Evolutionary conservation across 2,329 filamentous ascomycete genomes (phyloP), one percentile per base, ranked within the genome.

Genomic region (Lithohypha guttulata): DNA sequence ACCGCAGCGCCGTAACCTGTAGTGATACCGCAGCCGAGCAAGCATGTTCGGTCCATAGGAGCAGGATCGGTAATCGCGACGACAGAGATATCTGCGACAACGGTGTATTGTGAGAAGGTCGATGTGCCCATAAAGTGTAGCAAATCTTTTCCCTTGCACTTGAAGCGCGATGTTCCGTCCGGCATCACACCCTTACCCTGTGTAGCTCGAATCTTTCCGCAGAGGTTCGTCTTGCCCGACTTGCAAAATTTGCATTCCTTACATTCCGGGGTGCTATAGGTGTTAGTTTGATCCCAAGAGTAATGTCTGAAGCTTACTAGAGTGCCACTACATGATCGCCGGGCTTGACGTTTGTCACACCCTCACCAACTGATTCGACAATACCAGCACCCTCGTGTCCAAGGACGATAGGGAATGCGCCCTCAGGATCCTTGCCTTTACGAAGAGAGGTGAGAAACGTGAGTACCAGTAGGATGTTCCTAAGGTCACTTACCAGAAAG

Each of bases 81-180:
- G 42, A 95, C 91, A 34, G 87, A 95, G 66, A 98, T 96, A 63
- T 98, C 91, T 61, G 91, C 89, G 25, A 98, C 85, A 49, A 98
- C 91, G 42, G 91, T 96, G 70, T 93, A 98, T 68, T 98, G 91
- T 21, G 85, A 93, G 73, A 98, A 98, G 53, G 91, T 98, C 25
- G 87, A 95, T 41, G 85, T 94, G 56, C 91, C 91, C 91, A 98
- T 98, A 71, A 96, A 98, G 70, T 96, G 91, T 43, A 96, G 77
- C 46, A 98, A 74, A 55, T 93, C 83, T 69, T 95, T 81, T 64
- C 91, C 91, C 65, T 89, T 91, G 73, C 81, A 86, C 65, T 76
- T 84, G 78, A 96, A 95, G 55, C 91, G 83, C 42, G 82, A 81
- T 51, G 89, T 96, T 55, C 89, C 89, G 63, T 98, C 91, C 42